These are phyloP conservation scores for Gastroboletus turbinatus DNA, from an alignment of 1,284 basidiomycete species.

Conservation along the genomic window DNA sequence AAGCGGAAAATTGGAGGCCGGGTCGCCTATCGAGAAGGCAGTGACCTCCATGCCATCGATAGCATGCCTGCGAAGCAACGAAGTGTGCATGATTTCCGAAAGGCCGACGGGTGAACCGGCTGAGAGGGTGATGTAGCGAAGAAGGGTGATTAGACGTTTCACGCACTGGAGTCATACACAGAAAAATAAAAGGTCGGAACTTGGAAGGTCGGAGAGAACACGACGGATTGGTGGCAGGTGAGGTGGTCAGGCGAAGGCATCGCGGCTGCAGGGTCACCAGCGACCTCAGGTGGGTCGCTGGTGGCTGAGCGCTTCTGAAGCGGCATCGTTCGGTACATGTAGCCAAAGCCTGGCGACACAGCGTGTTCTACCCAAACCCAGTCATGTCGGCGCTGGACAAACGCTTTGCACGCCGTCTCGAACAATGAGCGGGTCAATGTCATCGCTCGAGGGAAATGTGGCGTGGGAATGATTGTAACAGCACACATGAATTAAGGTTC, in stretches of 20 bases:
- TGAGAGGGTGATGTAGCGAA: conserved; percentile 34
- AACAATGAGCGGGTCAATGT: conserved; percentile 53
- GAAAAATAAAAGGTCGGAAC: conserved; percentile 82
- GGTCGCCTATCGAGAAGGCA: conserved; percentile 52
- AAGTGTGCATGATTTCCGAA: conserved; percentile 51
- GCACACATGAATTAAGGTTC: conserved; percentile 42
- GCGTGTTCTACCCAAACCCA: conserved; percentile 60
- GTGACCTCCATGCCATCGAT: conserved; percentile 47
- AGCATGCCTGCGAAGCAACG: conserved; percentile 54
- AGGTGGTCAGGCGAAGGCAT: conserved; percentile 29
- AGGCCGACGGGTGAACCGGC: conserved; percentile 65
- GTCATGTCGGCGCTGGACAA: conserved; percentile 41
- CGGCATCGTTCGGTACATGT: conserved; percentile 42
- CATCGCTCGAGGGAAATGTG: conserved; percentile 32
- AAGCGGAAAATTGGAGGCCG: conserved; percentile 61
- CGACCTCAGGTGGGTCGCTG: conserved; percentile 27
- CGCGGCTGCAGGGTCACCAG: conserved; percentile 30
- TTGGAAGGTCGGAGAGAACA: conserved; percentile 70
- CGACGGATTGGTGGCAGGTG: conserved; percentile 59
- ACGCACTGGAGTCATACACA: conserved; percentile 63
- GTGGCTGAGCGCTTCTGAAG: conserved; percentile 5
- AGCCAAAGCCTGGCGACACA: conserved; percentile 48
- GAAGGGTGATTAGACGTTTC: conserved; percentile 3
- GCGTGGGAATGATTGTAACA: conserved; percentile 53
- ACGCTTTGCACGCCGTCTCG: conserved; percentile 56